These are phyloP conservation scores for Cyclostephanos tholiformis DNA, from an alignment of 108 stramenopile genomes.

Conservation along the genomic window DNA sequence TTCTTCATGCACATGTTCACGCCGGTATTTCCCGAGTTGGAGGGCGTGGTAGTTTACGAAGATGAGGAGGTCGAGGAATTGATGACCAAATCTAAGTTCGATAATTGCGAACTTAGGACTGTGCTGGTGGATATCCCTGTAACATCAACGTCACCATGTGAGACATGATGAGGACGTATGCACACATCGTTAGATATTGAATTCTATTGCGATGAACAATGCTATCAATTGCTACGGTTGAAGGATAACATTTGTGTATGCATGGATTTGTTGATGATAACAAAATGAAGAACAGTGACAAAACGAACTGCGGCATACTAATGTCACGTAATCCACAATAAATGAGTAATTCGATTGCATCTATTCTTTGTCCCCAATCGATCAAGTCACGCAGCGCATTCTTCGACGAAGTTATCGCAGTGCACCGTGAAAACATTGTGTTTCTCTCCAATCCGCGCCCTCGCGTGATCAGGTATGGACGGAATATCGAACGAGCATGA, in stretches of 20 bases:
- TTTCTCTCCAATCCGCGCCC: not conserved
- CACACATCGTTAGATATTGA: not conserved
- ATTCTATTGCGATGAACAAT: not conserved
- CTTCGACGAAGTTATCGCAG: not conserved
- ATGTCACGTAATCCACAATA: not conserved
- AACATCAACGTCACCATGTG: not conserved
- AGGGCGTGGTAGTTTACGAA: slow-evolving; percentile 43
- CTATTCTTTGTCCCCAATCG: not conserved
- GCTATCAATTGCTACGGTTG: not conserved
- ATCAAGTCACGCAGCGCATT: not conserved
- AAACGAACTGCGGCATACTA: not conserved
- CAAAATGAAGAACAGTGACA: too few relatives aligned
- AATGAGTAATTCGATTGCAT: not conserved
- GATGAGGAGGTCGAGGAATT: slow-evolving; percentile 38
- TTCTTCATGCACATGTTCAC: slow-evolving; percentile 58
- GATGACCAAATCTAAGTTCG: slow-evolving; percentile 33
- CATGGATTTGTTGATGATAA: not conserved
- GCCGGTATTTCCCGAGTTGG: slow-evolving; percentile 44
- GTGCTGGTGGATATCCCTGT: slow-evolving; percentile 41
- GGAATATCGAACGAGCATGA: not conserved
- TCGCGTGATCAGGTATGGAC: not conserved
- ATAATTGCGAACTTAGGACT: slow-evolving; percentile 48
- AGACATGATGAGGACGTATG: not conserved
- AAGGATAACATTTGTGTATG: not conserved
- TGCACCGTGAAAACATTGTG: not conserved